phyloP scores from a whole-genome alignment of 2,329 filamentous ascomycete genomes.

The Ambrosiella cleistominuta region DNA sequence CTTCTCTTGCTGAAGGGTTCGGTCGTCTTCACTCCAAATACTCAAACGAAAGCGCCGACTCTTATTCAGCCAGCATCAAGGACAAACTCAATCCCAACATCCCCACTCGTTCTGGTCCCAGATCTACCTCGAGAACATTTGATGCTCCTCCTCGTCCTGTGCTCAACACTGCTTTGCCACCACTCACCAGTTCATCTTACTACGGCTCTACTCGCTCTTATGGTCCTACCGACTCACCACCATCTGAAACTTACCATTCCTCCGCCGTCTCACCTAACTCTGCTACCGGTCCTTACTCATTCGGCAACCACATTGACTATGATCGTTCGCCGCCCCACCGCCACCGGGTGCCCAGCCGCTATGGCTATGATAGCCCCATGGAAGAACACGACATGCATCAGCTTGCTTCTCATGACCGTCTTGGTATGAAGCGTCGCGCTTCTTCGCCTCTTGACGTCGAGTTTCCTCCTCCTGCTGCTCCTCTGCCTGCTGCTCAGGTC shows the following conservation, averaged over 20 bases:
- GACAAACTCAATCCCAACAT: slow-evolving; percentile 34
- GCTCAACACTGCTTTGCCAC: slow-evolving; percentile 24
- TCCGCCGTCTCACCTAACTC: slow-evolving; percentile 32
- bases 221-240: slow-evolving; percentile 24
- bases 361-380: slow-evolving; percentile 30
- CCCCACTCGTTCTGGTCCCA: slow-evolving; percentile 23
- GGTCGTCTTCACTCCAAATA: slow-evolving; percentile 33
- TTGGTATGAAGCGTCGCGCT: slow-evolving; percentile 38
- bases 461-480: slow-evolving; percentile 22
- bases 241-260: slow-evolving; percentile 25
- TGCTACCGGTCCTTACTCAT: slow-evolving; percentile 24
- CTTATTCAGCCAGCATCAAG: slow-evolving; percentile 33
- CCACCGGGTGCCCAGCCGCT: slow-evolving; percentile 23
- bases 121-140: slow-evolving; percentile 5
- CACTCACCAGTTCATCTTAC: slow-evolving; percentile 27
- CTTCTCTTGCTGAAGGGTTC: slow-evolving; percentile 26
- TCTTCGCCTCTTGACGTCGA: slow-evolving; percentile 36
- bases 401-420: slow-evolving; percentile 30
- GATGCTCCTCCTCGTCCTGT: slow-evolving; percentile 21
- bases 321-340: slow-evolving; percentile 29
- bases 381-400: slow-evolving; percentile 26
- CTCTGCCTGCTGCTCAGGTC: slow-evolving; percentile 23
- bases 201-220: slow-evolving; percentile 21
- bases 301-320: slow-evolving; percentile 26
- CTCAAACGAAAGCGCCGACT: slow-evolving; percentile 27